Evolutionary conservation across 371 early-diverging fungal species (phyloP), one percentile per base, ranked within the genome.

Genomic region (Mucor plumbeus): DNA sequence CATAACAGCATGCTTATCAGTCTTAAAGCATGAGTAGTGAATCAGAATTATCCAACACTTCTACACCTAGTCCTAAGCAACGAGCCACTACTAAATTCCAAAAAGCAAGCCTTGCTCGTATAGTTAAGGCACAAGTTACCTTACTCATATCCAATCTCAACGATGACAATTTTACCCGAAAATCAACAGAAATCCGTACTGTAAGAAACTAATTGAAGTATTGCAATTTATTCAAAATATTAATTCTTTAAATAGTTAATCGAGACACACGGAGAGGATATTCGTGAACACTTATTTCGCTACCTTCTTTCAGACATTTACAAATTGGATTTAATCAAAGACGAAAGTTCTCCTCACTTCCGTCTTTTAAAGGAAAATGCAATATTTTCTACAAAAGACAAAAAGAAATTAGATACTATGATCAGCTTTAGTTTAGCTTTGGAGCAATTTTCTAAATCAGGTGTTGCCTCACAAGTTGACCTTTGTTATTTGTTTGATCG

Each of bases 41-140:
- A 71, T 68, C 69, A 65, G 78, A 78, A 59, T 63, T 71, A 63
- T 65, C 69, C 64, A 68, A 58, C 63, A 58, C 63, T 39, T 64
- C 70, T 21, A 69, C 64, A 61, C 63, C 75, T 13, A 74, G 64
- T 50, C 74, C 72, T 39, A 72, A 61, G 59, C 69, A 69, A 43
- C 70, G 65, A 19, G 40, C 64, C 21, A 59, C 78, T 48, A 59
- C 74, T 7, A 74, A 76, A 62, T 61, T 73, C 14, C 78, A 79
- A 59, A 68, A 74, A 61, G 67, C 80, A 31, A 82, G 82, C 70
- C 79, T 89, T 71, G 68, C 74, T 63, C 86, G 84, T 26, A 88
- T 88, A 50, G 85, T 86, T 43, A 89, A 87, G 73, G 90, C 90
- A 48, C 90, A 89, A 75, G 76, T 85, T 53, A 77, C 74, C 53